Conservation (phyloP, 306 rosid genomes). For the Cotoneaster glaucophyllus region DNA sequence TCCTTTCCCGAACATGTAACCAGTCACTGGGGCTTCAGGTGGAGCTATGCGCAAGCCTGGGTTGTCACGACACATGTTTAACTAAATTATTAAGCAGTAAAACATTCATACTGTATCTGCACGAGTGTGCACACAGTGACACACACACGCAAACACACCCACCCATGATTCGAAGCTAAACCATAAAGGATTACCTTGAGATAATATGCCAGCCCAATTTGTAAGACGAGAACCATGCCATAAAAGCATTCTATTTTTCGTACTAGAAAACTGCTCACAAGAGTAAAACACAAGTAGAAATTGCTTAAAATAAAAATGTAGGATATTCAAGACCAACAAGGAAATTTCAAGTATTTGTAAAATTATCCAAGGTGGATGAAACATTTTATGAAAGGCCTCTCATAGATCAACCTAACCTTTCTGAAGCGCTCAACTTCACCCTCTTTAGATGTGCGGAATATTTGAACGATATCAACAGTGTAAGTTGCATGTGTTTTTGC, state of each 20-base stretch:
- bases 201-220: conserved; percentile 95
- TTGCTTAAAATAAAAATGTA: conserved; percentile 2
- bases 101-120: conserved; percentile 7
- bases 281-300: conserved; percentile 1
- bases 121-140: not conserved
- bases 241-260: conserved; percentile 76
- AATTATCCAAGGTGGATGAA: not conserved
- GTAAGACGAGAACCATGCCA: conserved; percentile 99
- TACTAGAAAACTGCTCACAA: conserved; percentile 52
- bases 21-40: conserved; percentile 91
- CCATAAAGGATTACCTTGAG: conserved; percentile 64
- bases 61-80: not conserved
- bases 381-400: conserved; percentile 2
- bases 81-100: conserved; percentile 13
- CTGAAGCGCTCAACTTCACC: conserved; percentile 65
- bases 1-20: conserved; percentile 98
- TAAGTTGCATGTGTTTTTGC: conserved; percentile 85
- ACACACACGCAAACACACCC: not conserved
- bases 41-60: conserved; percentile 98
- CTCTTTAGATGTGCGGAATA: conserved; percentile 60
- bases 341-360: conserved; percentile 1
- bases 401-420: conserved; percentile 49
- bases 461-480: conserved; percentile 56
- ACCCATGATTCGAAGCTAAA: not conserved
- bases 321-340: not conserved